Evolutionary conservation across 805 yeast genomes (phyloP).

Genomic region (Hanseniaspora opuntiae): DNA sequence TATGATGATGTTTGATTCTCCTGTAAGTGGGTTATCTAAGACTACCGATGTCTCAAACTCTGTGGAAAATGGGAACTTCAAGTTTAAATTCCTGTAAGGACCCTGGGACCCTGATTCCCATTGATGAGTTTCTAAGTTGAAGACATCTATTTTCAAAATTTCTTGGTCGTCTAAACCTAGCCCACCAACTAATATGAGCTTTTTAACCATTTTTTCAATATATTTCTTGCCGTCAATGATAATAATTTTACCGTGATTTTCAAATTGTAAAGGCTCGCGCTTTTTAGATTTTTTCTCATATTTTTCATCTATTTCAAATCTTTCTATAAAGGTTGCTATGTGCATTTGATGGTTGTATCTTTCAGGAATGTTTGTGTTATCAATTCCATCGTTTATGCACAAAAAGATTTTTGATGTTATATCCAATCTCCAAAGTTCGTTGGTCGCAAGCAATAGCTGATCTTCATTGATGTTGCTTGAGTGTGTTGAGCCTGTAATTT

Average conservation of each 20-base stretch:
- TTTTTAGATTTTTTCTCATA: not conserved
- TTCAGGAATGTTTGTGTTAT: conserved; percentile 25
- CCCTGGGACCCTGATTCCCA: conserved; percentile 21
- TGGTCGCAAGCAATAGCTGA: conserved; percentile 30
- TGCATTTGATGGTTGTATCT: conserved; percentile 45
- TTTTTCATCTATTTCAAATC: conserved; percentile 18
- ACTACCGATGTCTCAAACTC: conserved; percentile 14
- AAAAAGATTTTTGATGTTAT: conserved; percentile 41
- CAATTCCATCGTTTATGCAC: conserved; percentile 27
- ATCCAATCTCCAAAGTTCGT: conserved; percentile 61
- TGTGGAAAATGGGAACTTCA: not conserved
- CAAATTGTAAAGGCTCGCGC: not conserved
- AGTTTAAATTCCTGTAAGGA: not conserved
- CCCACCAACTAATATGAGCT: conserved; percentile 25
- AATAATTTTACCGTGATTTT: not conserved
- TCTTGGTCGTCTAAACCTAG: conserved; percentile 24
- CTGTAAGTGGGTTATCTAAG: conserved; percentile 13
- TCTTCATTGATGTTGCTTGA: conserved; percentile 10
- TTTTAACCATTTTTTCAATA: conserved; percentile 23
- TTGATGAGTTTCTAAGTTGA: conserved; percentile 20
- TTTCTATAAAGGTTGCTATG: conserved; percentile 35
- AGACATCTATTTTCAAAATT: conserved; percentile 22
- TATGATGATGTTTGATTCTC: conserved; percentile 13
- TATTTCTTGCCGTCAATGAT: conserved; percentile 14
- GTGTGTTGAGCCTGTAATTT: not conserved